Base-by-base conservation (phyloP, 305 asterid genomes). In the Fraxinus baroniana region DNA sequence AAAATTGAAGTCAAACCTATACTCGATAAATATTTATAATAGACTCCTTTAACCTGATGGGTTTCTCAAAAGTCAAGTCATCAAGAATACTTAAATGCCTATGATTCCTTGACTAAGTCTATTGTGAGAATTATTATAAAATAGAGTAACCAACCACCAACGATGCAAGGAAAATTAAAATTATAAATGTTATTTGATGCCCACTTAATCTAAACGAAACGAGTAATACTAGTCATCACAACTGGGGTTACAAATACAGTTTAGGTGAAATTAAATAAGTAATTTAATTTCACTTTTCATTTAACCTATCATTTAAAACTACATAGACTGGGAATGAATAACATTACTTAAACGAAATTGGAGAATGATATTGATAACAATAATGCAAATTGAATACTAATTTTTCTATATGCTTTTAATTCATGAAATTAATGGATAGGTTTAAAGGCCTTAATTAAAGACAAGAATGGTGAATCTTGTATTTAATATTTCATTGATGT, bases 101-200 rank as follows among this genome's bases (percentile, higher is more conserved):
- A 10, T 26, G 74, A 28, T 66, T 66, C 74, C 75, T 70, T 70
- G 75, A 70, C 75, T 22, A 9, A 62, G 71, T 62, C 71, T 62
- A 22, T 22, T 62, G 32, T 22, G 8, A n/a, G 66, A 55, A 20
- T 52, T 4, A 4, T 52, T 3, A 15, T 49, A 49, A 49, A 49
- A 12, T 13, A 20, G 7, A 52, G 12, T 44, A 44, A 44, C 55
- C 17, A 44, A 37, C 2, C 44, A 7, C 46, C 66, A 55, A 55
- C 62, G 62, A 52, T 46, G 60, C 5, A 46, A 13, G 3, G 64
- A 52, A n/a, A 55, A 18, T n/a, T 18, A 6, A 24, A 24, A 24
- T 24, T 5, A 12, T 44, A 44, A 44, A 12, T 44, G 5, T 44
- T 44, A 12, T 44, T 44, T 3, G 2, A 44, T 44, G 5, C 5